Base-by-base conservation (phyloP, 2,329 filamentous ascomycete species). In the Diaporthe nobilis region DNA sequence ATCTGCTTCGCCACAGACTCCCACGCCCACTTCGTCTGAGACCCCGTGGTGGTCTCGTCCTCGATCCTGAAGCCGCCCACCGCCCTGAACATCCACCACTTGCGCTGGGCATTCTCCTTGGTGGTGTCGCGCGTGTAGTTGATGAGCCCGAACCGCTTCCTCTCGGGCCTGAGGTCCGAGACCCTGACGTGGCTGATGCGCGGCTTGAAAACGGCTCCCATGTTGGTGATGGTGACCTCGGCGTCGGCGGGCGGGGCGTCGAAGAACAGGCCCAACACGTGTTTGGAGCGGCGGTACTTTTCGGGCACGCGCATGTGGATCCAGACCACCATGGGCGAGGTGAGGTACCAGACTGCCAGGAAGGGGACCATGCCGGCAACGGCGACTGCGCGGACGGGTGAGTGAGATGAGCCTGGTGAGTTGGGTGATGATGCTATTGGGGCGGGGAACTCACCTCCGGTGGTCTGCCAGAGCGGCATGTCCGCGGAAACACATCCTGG, bases 291-390 rank as follows among this genome's bases (percentile, higher is more conserved):
- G 60, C 93, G 90, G 22, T 93, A 94, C 78, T 89, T 90, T 0
- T 86, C 82, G 0, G 95, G 95, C 2, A 96, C 87, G 31, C 90
- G 89, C 68, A 97, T 85, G 82, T 94, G 91, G 76, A 97, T 88
- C 80, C 92, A 92, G 55, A 92, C 91, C 10, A 96, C 94, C 80
- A 94, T 94, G 4, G 94, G 93, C 0, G 90, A 87, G 2, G 92
- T 91, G 63, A 89, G 89, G 82, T 92, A 93, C 49, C 89, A 86
- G 31, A 95, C 87, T 80, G 92, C 90, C 49, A 91, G 75, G 79
- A 95, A 85, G 3, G 94, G 94, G 12, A 94, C 83, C 51, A 92
- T 82, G 79, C 93, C 91, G 77, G 88, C 91, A 70, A 90, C 80
- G 65, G 90, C 84, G 74, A 92, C 91, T 93, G 78, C 3, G 51